Base-by-base conservation (phyloP, 306 rosid species). In the Quillaja saponaria region DNA sequence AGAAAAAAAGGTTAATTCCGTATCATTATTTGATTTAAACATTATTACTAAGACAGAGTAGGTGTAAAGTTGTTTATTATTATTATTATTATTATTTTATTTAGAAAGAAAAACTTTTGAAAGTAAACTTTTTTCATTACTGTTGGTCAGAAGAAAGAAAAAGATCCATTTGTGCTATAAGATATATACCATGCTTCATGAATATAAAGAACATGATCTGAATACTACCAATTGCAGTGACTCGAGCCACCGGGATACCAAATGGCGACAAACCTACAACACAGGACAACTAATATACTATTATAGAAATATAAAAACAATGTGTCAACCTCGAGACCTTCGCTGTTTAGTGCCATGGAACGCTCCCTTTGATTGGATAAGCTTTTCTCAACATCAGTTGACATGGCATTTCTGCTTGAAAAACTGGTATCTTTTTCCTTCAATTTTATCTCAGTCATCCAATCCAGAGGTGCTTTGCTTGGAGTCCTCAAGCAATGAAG, bases 291-390 rank as follows among this genome's bases (percentile, higher is more conserved):
- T 10, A 25, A 31, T 47, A 72, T 34, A 66, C 13, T 38, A 39
- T 37, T 57, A 34, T 62, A 75, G 35, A 38, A 40, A 61, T 21
- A 54, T 49, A 15, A 62, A 51, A 61, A 19, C 49, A 62, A 71
- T n/a, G 62, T 35, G 21, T 71, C 71, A 79, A 92, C 99, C 99
- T 92, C 96, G 19, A 92, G 94, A 76, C 99, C 99, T 86, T 92
- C 96, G 20, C 99, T 92, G 87, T 92, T 92, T 64, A 89, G 72
- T 17, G 75, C 84, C 99, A 89, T 83, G 37, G 99, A 92, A 49
- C 89, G 83, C 72, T 92, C 99, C 77, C 91, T 83, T 58, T 92
- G 99, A 83, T 88, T 86, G 6, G 83, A 78, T 15, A 92, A 75
- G 72, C 83, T 81, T 66, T 77, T 88, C 81, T 86, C 87, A 28